These are phyloP conservation scores for Xerophyta viscosa DNA, from an alignment of 106 monocot genomes.

Conservation along the genomic window DNA sequence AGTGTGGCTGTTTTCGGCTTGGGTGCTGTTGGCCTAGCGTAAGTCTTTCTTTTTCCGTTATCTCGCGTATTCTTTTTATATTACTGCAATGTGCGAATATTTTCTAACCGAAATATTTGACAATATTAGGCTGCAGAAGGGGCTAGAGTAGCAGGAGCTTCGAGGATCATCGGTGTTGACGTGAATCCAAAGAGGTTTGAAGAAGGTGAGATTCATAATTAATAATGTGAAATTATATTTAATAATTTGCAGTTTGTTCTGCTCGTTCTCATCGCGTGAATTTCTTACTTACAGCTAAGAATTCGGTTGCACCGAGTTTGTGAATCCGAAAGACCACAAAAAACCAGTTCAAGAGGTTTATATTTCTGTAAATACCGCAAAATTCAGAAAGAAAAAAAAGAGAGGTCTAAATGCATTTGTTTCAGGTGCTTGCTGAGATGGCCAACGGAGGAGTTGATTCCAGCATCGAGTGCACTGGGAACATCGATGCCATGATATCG, in stretches of 20 bases:
- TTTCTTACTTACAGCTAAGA: slow-evolving; percentile 39
- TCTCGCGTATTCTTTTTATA: no score
- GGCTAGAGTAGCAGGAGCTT: slow-evolving; percentile 54
- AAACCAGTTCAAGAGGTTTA: slow-evolving; percentile 83
- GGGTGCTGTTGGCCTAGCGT: slow-evolving; percentile 13
- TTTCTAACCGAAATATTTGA: neutral
- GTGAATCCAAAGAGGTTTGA: slow-evolving; percentile 35
- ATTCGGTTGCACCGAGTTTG: slow-evolving; percentile 68
- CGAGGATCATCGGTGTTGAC: slow-evolving; percentile 73
- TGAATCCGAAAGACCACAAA: slow-evolving; percentile 52
- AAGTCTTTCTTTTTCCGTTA: neutral
- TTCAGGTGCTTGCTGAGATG: slow-evolving; percentile 75
- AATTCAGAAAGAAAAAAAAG: no score
- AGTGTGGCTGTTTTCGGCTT: slow-evolving; percentile 9
- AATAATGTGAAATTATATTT: neutral
- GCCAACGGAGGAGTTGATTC: slow-evolving; percentile 71
- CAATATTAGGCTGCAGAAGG: slow-evolving; percentile 58
- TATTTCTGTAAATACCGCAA: no score
- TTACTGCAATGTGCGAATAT: no score
- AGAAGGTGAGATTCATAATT: slow-evolving; percentile 17
- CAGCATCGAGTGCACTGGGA: slow-evolving; percentile 71
- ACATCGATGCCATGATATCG: slow-evolving; percentile 72
- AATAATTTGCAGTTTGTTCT: neutral
- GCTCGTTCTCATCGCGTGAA: neutral
- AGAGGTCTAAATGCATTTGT: no score